phyloP scores from a whole-genome alignment of 768 basidiomycete genomes.

The Auricularia sp. region DNA sequence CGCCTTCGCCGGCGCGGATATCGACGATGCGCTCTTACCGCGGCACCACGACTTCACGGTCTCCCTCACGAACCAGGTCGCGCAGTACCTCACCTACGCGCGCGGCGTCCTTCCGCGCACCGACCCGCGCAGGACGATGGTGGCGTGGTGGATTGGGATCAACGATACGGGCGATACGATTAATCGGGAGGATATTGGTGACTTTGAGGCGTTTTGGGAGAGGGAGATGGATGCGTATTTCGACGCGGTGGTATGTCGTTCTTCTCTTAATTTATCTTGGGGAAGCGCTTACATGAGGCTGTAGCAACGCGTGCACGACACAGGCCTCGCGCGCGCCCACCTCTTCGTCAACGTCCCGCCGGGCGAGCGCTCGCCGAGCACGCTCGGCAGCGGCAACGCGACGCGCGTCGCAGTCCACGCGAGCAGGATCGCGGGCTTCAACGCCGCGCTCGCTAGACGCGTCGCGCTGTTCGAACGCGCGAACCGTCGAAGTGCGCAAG shows the following conservation, averaged over 20 bases:
- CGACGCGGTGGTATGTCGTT: slow-evolving; percentile 33
- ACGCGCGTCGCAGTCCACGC: slow-evolving; percentile 28
- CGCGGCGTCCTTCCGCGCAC: slow-evolving; percentile 37
- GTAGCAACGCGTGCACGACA: slow-evolving; percentile 32
- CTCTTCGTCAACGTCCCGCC: slow-evolving; percentile 52
- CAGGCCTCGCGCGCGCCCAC: slow-evolving; percentile 33
- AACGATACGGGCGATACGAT: slow-evolving; percentile 48
- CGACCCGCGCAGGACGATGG: slow-evolving; percentile 28
- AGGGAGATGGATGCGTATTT: slow-evolving; percentile 42
- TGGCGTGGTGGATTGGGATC: slow-evolving; percentile 51
- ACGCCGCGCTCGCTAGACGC: slow-evolving; percentile 29
- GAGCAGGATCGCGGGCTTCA: slow-evolving; percentile 33
- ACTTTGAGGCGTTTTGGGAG: slow-evolving; percentile 42
- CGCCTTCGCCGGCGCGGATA: slow-evolving; percentile 45
- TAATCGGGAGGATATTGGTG: slow-evolving; percentile 30
- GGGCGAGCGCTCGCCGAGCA: slow-evolving; percentile 37
- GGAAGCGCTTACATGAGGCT: neutral
- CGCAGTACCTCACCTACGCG: slow-evolving; percentile 38
- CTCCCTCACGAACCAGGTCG: slow-evolving; percentile 39
- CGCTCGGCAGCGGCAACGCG: slow-evolving; percentile 20
- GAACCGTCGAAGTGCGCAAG: slow-evolving; percentile 28
- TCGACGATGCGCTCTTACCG: slow-evolving; percentile 34
- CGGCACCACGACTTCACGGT: slow-evolving; percentile 39
- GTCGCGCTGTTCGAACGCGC: slow-evolving; percentile 25
- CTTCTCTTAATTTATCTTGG: neutral